Conservation (phyloP, 148 eudicot species). For the Amaranthus hypochondriacus region DNA sequence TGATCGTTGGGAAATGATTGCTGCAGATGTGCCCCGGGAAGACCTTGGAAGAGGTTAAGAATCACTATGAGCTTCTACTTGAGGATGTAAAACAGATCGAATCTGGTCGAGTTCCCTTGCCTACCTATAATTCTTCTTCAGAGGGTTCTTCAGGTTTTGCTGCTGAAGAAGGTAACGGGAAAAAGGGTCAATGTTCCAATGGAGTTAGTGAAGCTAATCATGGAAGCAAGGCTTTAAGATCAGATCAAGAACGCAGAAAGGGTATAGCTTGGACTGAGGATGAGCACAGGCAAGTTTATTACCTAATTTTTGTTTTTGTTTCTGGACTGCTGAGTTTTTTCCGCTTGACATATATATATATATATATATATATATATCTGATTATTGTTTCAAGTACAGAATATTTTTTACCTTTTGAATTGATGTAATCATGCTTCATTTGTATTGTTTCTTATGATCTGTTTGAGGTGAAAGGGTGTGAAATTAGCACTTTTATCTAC, state of each 20-base stretch:
- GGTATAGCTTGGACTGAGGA: constrained; percentile 99
- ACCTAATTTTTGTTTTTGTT: constrained; percentile 3
- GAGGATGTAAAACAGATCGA: constrained; percentile 71
- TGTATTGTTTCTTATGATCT: background rate
- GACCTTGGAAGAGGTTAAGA: constrained; percentile 63
- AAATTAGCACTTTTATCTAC: background rate
- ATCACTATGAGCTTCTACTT: constrained; percentile 70
- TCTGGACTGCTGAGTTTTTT: constrained; percentile 2
- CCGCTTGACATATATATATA: constrained; percentile 6
- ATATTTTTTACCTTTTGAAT: background rate
- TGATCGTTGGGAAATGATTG: constrained; percentile 84
- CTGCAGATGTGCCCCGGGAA: constrained; percentile 70
- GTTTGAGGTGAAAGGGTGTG: background rate
- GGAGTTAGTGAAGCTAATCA: constrained; percentile 46
- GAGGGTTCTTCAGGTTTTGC: constrained; percentile 45
- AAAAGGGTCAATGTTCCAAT: constrained; percentile 50
- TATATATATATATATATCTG: background rate
- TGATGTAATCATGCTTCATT: background rate
- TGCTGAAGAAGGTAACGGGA: constrained; percentile 48
- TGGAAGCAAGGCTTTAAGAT: constrained; percentile 55
- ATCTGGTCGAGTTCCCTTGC: constrained; percentile 71
- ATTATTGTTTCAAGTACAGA: constrained; percentile 7
- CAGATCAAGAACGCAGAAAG: constrained; percentile 92
- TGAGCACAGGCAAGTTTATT: constrained; percentile 70
- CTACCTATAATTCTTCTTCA: constrained; percentile 53